Evolutionary conservation across 345 rosid species (phyloP).

Genomic region (Clarkia xantiana): DNA sequence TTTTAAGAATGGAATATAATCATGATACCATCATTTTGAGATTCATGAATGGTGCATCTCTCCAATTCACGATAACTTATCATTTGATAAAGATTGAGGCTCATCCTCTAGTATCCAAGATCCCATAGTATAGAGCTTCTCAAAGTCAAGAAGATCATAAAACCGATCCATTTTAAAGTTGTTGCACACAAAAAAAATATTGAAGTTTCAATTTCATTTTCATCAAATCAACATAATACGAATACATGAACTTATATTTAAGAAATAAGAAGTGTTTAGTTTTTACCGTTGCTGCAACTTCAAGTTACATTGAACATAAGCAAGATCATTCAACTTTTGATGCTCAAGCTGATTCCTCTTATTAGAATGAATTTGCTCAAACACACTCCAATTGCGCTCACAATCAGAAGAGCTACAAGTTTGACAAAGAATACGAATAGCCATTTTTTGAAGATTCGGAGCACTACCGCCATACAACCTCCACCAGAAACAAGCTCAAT

Average conservation of each 20-base stretch:
- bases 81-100: background rate
- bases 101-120: background rate
- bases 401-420: background rate
- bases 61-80: background rate
- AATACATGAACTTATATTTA: background rate
- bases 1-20: background rate
- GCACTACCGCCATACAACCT: background rate
- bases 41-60: background rate
- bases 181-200: background rate
- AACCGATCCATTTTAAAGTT: background rate
- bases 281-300: background rate
- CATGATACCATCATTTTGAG: background rate
- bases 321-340: conserved; percentile 1
- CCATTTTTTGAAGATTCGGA: background rate
- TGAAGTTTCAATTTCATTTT: background rate
- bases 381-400: conserved; percentile 4
- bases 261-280: background rate
- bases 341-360: conserved; percentile 3
- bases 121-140: background rate
- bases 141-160: background rate
- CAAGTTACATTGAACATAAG: conserved; percentile 1
- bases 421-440: background rate
- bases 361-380: conserved; percentile 3
- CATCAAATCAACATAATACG: background rate
- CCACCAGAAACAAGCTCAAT: background rate